Base-by-base conservation (phyloP, 768 basidiomycete species). In the Rhodotorula sphaerocarpa region DNA sequence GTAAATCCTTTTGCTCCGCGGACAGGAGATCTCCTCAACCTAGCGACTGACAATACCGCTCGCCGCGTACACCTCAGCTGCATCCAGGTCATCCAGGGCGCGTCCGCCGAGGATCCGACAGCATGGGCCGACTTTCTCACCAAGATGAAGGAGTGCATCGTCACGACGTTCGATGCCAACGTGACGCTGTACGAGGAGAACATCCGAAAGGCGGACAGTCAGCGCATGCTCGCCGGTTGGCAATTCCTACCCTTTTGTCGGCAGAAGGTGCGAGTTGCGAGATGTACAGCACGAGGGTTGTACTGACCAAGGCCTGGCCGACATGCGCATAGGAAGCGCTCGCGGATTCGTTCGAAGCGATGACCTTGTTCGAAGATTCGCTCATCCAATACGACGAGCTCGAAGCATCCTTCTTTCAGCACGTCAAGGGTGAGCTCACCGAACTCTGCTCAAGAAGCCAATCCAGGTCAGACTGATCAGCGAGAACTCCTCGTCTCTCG, bases 241-340 rank as follows among this genome's bases (percentile, higher is more conserved):
- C 95, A 95, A 73, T 99, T 95, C 73, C 92, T 91, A 74, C 91
- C 87, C 0, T 97, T 92, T 78, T 96, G 96, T 75, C 83, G 91
- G 54, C 79, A 92, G 42, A 99, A 97, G 84, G 93, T 90, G 57
- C 18, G 61, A 25, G 20, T 14, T 3, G 3, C 23, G 34, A 15
- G 14, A 1, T n/a, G 20, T 23, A 2, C 18, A 23, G 21, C 25
- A n/a, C 1, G 2, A 15, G 6, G 3, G 21, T 27, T 46, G 45
- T 39, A 27, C 48, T 57, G 33, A 54, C 50, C 7, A n/a, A n/a
- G n/a, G n/a, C n/a, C n/a, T n/a, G n/a, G n/a, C n/a, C n/a, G n/a
- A n/a, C n/a, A n/a, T n/a, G n/a, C 25, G 31, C 45, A 42, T 71
- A 97, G 93, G 95, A 97, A 83, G 91, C 87, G 65, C 79, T 99